These are phyloP conservation scores for Nasturtium officinale DNA, from an alignment of 345 rosid genomes.

Conservation along the genomic window DNA sequence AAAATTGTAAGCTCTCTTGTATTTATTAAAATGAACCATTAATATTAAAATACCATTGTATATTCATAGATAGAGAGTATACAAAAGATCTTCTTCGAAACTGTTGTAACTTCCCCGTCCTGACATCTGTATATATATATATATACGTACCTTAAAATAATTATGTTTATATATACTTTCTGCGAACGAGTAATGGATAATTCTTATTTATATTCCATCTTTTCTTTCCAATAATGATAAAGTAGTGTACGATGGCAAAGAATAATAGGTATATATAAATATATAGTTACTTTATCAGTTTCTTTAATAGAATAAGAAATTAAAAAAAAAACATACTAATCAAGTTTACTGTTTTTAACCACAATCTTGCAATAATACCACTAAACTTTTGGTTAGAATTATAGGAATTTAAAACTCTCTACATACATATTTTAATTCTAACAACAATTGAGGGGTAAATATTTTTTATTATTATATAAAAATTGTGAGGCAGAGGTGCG, in stretches of 20 bases:
- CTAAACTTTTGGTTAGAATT: neutral
- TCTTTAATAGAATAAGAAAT: neutral
- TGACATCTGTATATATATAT: constrained; percentile 18
- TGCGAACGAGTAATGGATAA: constrained; percentile 10
- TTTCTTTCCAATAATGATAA: neutral
- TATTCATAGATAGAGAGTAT: constrained; percentile 19
- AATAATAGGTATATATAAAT: neutral
- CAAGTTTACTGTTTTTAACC: neutral
- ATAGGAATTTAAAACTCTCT: neutral
- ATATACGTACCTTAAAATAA: neutral
- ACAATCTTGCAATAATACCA: neutral
- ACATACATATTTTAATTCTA: neutral
- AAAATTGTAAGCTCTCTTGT: too few species aligned
- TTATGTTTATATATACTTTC: neutral
- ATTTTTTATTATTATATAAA: neutral
- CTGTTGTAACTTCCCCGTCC: constrained; percentile 37
- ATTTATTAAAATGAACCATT: neutral
- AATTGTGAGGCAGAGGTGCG: neutral
- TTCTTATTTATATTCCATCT: neutral
- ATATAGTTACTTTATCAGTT: too few species aligned
- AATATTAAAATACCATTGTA: neutral
- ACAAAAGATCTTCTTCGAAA: constrained; percentile 17
- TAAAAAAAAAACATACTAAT: neutral
- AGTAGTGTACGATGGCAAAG: neutral
- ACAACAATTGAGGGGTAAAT: neutral